Percentiles rank a stretch among this genome's conserved stretches.
phyloP scores from a whole-genome alignment of 208 protist genomes.

The Jaenimonas drosophilae region DNA sequence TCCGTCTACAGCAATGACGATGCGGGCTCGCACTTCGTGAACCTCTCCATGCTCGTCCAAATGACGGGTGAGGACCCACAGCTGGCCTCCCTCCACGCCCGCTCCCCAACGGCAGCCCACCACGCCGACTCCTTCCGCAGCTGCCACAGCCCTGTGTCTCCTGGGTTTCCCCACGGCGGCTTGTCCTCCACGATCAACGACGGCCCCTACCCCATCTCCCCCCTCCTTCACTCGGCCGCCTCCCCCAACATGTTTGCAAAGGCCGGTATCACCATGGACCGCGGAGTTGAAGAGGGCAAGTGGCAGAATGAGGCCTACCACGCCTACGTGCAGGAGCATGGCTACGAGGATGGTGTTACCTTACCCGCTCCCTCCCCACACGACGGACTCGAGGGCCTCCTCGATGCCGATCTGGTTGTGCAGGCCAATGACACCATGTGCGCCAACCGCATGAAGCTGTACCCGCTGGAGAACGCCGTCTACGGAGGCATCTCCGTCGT shows the following conservation, averaged over 20 bases:
- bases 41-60: no score
- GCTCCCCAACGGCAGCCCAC: no score
- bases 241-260: no score
- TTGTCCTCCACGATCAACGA: background rate
- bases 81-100: no score
- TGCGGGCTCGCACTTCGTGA: no score
- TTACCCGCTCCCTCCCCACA: slow-evolving; percentile 18
- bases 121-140: no score
- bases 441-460: background rate
- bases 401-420: background rate
- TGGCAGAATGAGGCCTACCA: background rate
- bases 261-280: no score
- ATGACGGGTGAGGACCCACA: no score
- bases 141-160: no score
- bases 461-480: background rate
- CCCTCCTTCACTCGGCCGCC: no score
- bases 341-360: slow-evolving; percentile 6
- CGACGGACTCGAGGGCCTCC: slow-evolving; percentile 8
- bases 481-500: slow-evolving; percentile 1
- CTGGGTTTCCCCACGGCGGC: background rate
- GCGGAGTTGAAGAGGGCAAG: no score
- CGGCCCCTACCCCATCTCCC: background rate
- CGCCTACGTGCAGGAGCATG: slow-evolving; percentile 7
- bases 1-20: no score
- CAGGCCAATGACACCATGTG: background rate